phyloP scores from a whole-genome alignment of 176 grass and related monocot genomes.

The Urochloa ruziziensis region DNA sequence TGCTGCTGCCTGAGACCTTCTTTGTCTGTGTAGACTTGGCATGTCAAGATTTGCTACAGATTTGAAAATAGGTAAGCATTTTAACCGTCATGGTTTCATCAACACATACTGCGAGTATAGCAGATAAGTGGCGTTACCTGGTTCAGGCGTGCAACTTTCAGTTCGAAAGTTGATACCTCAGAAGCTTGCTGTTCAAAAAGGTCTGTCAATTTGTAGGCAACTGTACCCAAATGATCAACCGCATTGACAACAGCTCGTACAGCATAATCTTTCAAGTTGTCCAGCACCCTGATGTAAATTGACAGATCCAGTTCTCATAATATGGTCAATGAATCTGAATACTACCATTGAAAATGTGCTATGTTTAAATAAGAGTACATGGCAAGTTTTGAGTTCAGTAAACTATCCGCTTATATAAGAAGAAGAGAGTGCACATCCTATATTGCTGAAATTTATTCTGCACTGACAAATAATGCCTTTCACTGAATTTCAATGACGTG shows the following conservation, averaged over 20 bases:
- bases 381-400: not conserved
- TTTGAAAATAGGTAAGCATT: conserved; percentile 6
- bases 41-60: conserved; percentile 65
- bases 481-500: not conserved
- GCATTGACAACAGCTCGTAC: conserved; percentile 85
- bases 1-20: conserved; percentile 82
- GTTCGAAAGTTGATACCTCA: conserved; percentile 66
- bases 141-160: conserved; percentile 72
- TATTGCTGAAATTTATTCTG: not conserved
- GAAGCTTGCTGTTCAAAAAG: conserved; percentile 87
- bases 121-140: conserved; percentile 53
- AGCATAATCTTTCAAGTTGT: conserved; percentile 93
- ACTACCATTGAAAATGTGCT: not conserved
- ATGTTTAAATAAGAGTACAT: not conserved
- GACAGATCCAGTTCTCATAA: not conserved
- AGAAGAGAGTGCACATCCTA: not conserved
- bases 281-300: conserved; percentile 69
- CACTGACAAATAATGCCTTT: conserved; percentile 4
- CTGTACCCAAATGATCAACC: conserved; percentile 91
- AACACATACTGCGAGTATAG: not conserved
- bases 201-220: conserved; percentile 93
- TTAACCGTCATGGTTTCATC: not conserved
- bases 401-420: not conserved
- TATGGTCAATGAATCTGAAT: not conserved
- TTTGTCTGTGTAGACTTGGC: conserved; percentile 73